A percentile compares a stretch with the other conserved stretches of the same genome.
Conservation (phyloP, 2,329 filamentous ascomycete genomes). For the Pseudogymnoascus sp. region DNA sequence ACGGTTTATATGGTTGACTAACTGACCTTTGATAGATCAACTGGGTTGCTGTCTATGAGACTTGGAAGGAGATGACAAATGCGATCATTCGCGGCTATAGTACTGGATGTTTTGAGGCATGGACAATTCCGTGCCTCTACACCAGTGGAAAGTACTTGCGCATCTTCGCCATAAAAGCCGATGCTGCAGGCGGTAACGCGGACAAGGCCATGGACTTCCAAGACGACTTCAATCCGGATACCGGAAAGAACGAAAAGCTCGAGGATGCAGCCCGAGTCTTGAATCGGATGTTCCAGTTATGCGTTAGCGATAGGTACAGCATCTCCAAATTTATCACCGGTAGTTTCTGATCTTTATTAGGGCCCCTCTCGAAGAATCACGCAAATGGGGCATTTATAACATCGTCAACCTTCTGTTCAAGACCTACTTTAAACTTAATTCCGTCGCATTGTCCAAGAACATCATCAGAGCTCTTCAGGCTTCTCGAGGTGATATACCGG, state of each 20-base stretch:
- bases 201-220: slow-evolving; percentile 49
- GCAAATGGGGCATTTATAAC: slow-evolving; percentile 97
- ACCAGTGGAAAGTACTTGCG: slow-evolving; percentile 79
- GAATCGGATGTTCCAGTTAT: slow-evolving; percentile 86
- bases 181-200: slow-evolving; percentile 51
- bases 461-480: slow-evolving; percentile 78
- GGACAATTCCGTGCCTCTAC: slow-evolving; percentile 90
- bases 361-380: slow-evolving; percentile 75
- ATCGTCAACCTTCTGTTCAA: slow-evolving; percentile 94
- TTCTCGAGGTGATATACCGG: slow-evolving; percentile 71
- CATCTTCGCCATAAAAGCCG: slow-evolving; percentile 83
- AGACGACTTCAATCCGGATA: slow-evolving; percentile 74
- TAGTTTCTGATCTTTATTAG: slow-evolving; percentile 36
- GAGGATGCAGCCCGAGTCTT: slow-evolving; percentile 87
- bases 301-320: slow-evolving; percentile 74
- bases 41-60: slow-evolving; percentile 77
- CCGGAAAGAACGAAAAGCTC: slow-evolving; percentile 73
- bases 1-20: not conserved
- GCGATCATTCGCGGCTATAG: slow-evolving; percentile 75
- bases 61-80: slow-evolving; percentile 80
- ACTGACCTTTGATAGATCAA: slow-evolving; percentile 3
- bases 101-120: slow-evolving; percentile 68
- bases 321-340: not conserved
- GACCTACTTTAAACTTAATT: slow-evolving; percentile 94
- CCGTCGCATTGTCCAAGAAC: slow-evolving; percentile 81